phyloP scores from a whole-genome alignment of 441 rosid species.

The Erodium texanum region DNA sequence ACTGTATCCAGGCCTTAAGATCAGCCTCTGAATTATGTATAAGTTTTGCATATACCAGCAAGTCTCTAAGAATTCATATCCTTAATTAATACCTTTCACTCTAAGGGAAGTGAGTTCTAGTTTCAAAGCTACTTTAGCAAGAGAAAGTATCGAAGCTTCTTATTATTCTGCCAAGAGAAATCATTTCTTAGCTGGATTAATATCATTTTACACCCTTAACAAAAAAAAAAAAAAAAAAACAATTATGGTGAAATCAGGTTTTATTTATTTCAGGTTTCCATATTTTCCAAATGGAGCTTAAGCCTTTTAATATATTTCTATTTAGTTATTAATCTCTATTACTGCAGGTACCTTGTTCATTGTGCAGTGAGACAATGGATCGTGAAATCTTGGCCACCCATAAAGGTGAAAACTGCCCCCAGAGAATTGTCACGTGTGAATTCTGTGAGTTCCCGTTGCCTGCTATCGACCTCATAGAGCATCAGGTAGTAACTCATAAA shows the following conservation, averaged over 20 bases:
- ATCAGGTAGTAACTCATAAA: slow-evolving; percentile 50
- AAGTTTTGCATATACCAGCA: neutral
- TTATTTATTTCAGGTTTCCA: neutral
- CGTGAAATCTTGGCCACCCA: slow-evolving; percentile 68
- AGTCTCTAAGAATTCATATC: neutral
- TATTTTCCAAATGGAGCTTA: neutral
- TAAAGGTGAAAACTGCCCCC: slow-evolving; percentile 78
- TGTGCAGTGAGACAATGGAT: slow-evolving; percentile 82
- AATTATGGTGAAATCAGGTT: too few relatives aligned
- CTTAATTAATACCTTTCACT: neutral
- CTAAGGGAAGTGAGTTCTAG: neutral
- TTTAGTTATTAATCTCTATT: neutral
- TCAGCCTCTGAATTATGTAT: neutral
- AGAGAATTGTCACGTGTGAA: slow-evolving; percentile 80
- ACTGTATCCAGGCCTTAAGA: neutral
- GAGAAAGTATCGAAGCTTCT: neutral
- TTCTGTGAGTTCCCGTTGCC: slow-evolving; percentile 93
- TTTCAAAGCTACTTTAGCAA: neutral
- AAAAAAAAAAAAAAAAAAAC: too few relatives aligned
- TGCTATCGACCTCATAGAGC: slow-evolving; percentile 78
- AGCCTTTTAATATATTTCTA: slow-evolving; percentile 11
- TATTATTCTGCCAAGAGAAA: neutral
- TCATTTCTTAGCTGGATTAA: neutral
- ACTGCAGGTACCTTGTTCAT: slow-evolving; percentile 67
- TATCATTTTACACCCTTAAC: neutral